These are phyloP conservation scores for Tricholoma sp. DNA, from an alignment of 768 basidiomycete genomes.

Conservation along the genomic window DNA sequence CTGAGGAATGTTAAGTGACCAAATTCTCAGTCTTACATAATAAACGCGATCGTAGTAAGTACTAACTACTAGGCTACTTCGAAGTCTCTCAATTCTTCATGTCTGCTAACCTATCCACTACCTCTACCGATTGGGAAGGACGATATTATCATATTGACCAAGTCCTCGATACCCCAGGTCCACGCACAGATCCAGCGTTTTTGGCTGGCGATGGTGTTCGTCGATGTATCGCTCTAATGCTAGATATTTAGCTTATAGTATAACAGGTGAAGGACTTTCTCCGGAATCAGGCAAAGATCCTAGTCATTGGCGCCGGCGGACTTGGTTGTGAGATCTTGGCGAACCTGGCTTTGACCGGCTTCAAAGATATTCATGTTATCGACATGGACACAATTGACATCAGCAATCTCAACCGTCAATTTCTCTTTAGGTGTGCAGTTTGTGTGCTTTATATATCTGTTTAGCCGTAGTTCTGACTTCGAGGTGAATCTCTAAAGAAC, in stretches of 20 bases:
- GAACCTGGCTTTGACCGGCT: slow-evolving; percentile 92
- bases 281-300: slow-evolving; percentile 78
- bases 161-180: slow-evolving; percentile 80
- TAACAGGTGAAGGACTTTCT: slow-evolving; percentile 84
- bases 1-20: too few relatives aligned
- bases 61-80: not conserved
- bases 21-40: slow-evolving; percentile 14
- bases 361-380: slow-evolving; percentile 98
- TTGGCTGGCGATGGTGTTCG: slow-evolving; percentile 75
- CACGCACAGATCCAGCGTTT: slow-evolving; percentile 83
- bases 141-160: slow-evolving; percentile 85
- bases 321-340: slow-evolving; percentile 97
- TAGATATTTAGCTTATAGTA: not conserved
- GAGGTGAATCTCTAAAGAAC: slow-evolving; percentile 38
- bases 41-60: slow-evolving; percentile 8
- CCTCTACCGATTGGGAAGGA: slow-evolving; percentile 37
- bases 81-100: not conserved
- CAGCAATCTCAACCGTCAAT: slow-evolving; percentile 97
- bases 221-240: not conserved
- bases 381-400: slow-evolving; percentile 99
- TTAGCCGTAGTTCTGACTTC: not conserved
- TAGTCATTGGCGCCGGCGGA: slow-evolving; percentile 97
- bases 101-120: not conserved
- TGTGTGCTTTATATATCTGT: not conserved
- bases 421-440: slow-evolving; percentile 79